These are phyloP conservation scores for Psophocarpus tetragonolobus DNA, from an alignment of 306 rosid genomes.

Conservation along the genomic window DNA sequence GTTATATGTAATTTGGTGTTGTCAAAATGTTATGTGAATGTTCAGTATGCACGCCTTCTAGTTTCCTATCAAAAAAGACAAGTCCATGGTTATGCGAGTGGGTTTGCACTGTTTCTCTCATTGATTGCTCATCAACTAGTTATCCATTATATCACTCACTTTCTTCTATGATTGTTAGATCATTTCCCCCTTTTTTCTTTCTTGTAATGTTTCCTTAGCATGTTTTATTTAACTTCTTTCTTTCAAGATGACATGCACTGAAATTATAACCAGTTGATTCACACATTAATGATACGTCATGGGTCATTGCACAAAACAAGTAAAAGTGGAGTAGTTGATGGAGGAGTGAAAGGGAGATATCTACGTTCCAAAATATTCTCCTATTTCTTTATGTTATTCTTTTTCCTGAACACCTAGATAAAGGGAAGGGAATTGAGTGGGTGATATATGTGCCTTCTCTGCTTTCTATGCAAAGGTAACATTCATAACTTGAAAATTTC, in stretches of 20 bases:
- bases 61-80: conserved; percentile 27
- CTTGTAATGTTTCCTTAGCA: conserved; percentile 31
- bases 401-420: conserved; percentile 49
- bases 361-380: conserved; percentile 57
- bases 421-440: conserved; percentile 36
- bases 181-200: conserved; percentile 37
- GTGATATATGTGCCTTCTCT: conserved; percentile 50
- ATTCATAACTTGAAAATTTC: conserved; percentile 24
- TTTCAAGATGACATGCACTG: conserved; percentile 37
- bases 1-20: not conserved
- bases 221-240: conserved; percentile 33
- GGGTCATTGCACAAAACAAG: conserved; percentile 49
- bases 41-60: not conserved
- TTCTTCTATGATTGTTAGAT: conserved; percentile 49
- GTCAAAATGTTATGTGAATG: conserved; percentile 27
- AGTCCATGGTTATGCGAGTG: conserved; percentile 13
- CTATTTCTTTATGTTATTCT: conserved; percentile 33
- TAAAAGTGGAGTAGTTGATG: conserved; percentile 62
- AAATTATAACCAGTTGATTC: conserved; percentile 33
- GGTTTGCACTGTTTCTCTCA: conserved; percentile 26
- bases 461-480: conserved; percentile 58
- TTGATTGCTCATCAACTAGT: conserved; percentile 36
- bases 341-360: conserved; percentile 71
- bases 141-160: conserved; percentile 33
- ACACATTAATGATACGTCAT: conserved; percentile 44